Evolutionary conservation across 73 alveolate genomes (phyloP).

Genomic region (Paramecium pentaurelia): DNA sequence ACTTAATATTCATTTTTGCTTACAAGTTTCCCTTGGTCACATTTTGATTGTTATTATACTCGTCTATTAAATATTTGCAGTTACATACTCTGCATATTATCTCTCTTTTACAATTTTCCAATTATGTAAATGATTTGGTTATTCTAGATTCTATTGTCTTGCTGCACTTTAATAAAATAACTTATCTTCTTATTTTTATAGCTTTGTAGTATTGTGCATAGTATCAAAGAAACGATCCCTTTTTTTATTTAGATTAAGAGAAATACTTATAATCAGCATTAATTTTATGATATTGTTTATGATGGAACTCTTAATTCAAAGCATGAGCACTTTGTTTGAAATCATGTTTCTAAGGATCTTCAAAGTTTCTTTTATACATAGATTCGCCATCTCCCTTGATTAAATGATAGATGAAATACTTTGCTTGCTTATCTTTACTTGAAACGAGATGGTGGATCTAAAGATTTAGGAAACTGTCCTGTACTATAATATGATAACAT

Average conservation of each 20-base stretch:
- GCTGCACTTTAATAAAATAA: constrained; percentile 19
- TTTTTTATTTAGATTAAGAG: neutral
- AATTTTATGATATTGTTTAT: constrained; percentile 14
- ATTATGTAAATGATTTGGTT: constrained; percentile 45
- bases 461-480: constrained; percentile 43
- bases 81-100: constrained; percentile 49
- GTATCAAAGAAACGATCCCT: constrained; percentile 47
- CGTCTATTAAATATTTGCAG: neutral
- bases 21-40: neutral
- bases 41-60: constrained; percentile 11
- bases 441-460: constrained; percentile 14
- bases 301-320: neutral
- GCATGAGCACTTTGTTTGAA: constrained; percentile 29
- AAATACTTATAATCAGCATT: constrained; percentile 29
- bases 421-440: constrained; percentile 15
- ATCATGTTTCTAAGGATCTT: constrained; percentile 38
- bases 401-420: neutral
- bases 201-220: constrained; percentile 26
- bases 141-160: constrained; percentile 37
- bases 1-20: neutral
- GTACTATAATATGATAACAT: constrained; percentile 32
- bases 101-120: constrained; percentile 64
- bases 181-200: neutral
- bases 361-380: constrained; percentile 36
- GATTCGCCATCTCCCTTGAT: constrained; percentile 38